Base-by-base conservation (phyloP, 208 protist species). In the Blechomonas ayalai region DNA sequence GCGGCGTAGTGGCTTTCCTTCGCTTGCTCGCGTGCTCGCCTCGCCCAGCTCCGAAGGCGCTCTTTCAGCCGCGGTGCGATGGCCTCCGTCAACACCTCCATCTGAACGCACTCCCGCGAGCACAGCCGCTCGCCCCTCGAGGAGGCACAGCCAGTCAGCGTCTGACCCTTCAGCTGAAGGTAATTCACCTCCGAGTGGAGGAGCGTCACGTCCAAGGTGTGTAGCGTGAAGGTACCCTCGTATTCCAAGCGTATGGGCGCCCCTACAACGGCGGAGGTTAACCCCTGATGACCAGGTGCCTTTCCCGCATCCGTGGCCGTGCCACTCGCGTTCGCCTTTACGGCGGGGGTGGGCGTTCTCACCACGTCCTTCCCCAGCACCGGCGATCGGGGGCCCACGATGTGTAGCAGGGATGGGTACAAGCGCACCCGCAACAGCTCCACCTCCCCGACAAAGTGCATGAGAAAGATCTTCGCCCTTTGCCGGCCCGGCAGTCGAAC, bases 41-140 rank as follows among this genome's bases (percentile, higher is more conserved):
- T 50, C 2, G 77, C 79, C 52, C 64, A 67, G 35, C 44, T 44
- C 8, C 67, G 69, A 40, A 92, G 52, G 23, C 59, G 43, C 25
- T 31, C 31, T 45, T 66, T 63, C 29, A 92, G 37, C 2, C 33
- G 23, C 32, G 73, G 60, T 1, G 80, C 81, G 46, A 92, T 89
- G 31, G 66, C 49, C 46, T 80, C 77, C 19, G 76, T 86, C 0
- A 92, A 59, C 24, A 64, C 77, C 36, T 92, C 74, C 32, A 72
- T 73, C 41, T 82, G 67, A 13, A 92, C 77, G 56, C 84, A 92
- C 64, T 92, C 79, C 2, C 77, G 76, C 39, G 84, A 92, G 46
- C 64, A 73, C 34, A 87, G 54, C 33, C 36, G 52, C 41, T 85
- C 77, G 1, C 62, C 54, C 2, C 72, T 53, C 3, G 76, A 75